Evolutionary conservation across 768 basidiomycete species (phyloP), one percentile per base, ranked within the genome.

Genomic region (Coprinopsis cinerea): DNA sequence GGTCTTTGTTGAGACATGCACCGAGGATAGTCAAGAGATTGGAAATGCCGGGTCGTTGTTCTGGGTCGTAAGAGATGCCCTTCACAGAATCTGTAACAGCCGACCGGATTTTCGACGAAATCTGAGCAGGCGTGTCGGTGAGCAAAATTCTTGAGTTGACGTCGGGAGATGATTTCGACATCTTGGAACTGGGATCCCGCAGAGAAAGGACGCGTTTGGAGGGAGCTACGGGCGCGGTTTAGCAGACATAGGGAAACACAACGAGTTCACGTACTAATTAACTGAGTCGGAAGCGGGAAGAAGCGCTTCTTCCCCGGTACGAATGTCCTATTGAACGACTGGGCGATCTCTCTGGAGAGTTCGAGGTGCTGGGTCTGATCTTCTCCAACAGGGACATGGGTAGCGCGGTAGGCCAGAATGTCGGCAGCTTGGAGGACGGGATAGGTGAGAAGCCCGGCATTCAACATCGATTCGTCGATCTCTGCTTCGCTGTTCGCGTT

Each of bases 351-450:
- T 20, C 44, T 6, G n/a, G 44, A 45, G 9, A 45, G 27, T 59
- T 96, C 93, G 35, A 97, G 77, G 60, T 98, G 95, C 68, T 98
- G 95, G 18, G 82, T 80, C 61, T 97, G 95, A 64, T 98, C 95
- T 59, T 97, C 93, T 22, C 95, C 95, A 3, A 98, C 94, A 0
- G 95, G 95, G 1, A 98, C 88, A 62, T 93, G 88, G 0, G 92
- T 95, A 1, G 92, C 81, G 57, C 78, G 79, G 63, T 97, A 96
- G 0, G 81, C 72, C 5, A 97, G 73, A 40, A 97, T 86, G 60
- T 98, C 95, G 1, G 93, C 94, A 0, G 92, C 90, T 72, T 96
- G 93, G 0, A 98, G 73, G 11, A 95, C 81, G 0, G 94, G 95
- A 64, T 97, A 96, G 1, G 91, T 91, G 56, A 97, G 82, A 18